Evolutionary conservation across 2,329 filamentous ascomycete species (phyloP).

Genomic region (Tolypocladium amazonense): DNA sequence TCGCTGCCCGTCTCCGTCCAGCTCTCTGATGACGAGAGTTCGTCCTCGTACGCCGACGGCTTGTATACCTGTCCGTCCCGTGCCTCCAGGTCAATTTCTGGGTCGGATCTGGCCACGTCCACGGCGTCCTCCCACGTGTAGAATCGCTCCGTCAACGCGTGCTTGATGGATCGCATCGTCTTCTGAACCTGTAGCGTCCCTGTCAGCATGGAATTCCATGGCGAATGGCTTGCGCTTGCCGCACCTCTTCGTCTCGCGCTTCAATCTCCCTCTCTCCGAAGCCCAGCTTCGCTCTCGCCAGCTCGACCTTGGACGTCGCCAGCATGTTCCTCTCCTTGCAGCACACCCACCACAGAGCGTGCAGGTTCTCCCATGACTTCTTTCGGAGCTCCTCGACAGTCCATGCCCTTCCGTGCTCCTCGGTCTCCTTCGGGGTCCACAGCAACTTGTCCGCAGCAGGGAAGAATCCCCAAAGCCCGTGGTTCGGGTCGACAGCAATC

Average conservation of each 20-base stretch:
- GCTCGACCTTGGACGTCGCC: conserved; percentile 64
- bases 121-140: conserved; percentile 78
- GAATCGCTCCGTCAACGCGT: conserved; percentile 75
- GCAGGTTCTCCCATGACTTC: conserved; percentile 91
- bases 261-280: conserved; percentile 63
- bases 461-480: conserved; percentile 93
- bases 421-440: conserved; percentile 59
- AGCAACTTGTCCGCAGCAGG: conserved; percentile 57
- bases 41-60: conserved; percentile 29
- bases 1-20: conserved; percentile 12
- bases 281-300: conserved; percentile 54
- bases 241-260: conserved; percentile 55
- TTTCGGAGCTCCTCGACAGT: conserved; percentile 71
- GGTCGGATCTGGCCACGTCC: conserved; percentile 52
- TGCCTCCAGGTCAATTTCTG: conserved; percentile 50
- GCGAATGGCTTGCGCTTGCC: conserved; percentile 16
- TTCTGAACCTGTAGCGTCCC: conserved; percentile 47
- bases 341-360: conserved; percentile 90
- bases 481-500: conserved; percentile 55
- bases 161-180: conserved; percentile 77
- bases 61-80: conserved; percentile 37
- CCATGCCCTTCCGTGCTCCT: conserved; percentile 73
- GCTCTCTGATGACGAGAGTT: conserved; percentile 11
- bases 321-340: conserved; percentile 84
- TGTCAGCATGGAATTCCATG: conserved; percentile 4